Evolutionary conservation across 371 early-diverging fungal genomes (phyloP).

Genomic region (Nematocida parisii): DNA sequence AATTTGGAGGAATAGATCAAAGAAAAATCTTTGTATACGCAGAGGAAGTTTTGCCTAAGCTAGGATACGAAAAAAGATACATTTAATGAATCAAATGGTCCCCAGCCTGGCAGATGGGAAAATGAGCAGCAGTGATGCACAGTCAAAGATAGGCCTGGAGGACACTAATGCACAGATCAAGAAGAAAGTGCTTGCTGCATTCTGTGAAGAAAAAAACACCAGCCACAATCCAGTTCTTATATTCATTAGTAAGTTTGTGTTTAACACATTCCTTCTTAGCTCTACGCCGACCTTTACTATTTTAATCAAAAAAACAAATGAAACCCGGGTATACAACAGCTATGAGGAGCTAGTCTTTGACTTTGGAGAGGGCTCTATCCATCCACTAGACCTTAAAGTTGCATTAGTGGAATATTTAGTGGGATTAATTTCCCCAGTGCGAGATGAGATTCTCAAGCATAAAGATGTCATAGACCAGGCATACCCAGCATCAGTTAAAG

Average conservation of each 20-base stretch:
- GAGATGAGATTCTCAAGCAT: constrained; percentile 74
- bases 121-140: constrained; percentile 93
- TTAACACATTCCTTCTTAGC: constrained; percentile 74
- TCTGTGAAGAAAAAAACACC: constrained; percentile 93
- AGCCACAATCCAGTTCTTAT: constrained; percentile 86
- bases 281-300: constrained; percentile 67
- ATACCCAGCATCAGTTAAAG: constrained; percentile 68
- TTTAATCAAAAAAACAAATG: constrained; percentile 69
- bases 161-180: constrained; percentile 79
- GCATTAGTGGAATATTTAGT: constrained; percentile 80
- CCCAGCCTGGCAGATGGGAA: constrained; percentile 90
- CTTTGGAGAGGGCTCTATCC: constrained; percentile 79
- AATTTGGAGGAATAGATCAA: constrained; percentile 99
- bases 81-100: constrained; percentile 99
- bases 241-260: constrained; percentile 76
- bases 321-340: constrained; percentile 73
- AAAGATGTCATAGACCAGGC: constrained; percentile 70
- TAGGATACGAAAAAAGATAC: constrained; percentile 96
- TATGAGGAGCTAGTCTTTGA: constrained; percentile 78
- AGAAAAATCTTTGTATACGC: constrained; percentile 98
- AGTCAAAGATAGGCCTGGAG: constrained; percentile 93
- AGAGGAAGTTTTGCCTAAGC: constrained; percentile 84
- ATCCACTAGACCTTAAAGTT: constrained; percentile 92
- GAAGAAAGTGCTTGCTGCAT: constrained; percentile 89
- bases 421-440: constrained; percentile 81